phyloP scores from a whole-genome alignment of 108 stramenopile genomes.

The Chaetoceros tenuissimus region DNA sequence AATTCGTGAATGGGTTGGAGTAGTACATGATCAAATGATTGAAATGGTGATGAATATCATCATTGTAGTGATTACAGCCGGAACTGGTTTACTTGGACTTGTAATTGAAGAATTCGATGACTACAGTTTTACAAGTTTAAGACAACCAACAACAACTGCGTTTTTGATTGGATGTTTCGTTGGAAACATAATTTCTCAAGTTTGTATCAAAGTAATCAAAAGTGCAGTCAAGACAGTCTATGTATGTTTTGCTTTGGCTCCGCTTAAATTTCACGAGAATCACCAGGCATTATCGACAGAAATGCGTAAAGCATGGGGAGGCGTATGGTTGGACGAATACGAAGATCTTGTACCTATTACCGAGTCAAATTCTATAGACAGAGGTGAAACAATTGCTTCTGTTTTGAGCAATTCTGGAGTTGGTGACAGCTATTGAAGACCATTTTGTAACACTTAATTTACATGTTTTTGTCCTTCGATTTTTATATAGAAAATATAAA shows the following conservation, averaged over 20 bases:
- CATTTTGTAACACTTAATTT: too few species aligned
- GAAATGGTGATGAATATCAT: conserved; percentile 46
- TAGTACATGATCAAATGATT: conserved; percentile 64
- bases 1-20: conserved; percentile 63
- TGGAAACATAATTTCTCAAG: conserved; percentile 46
- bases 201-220: conserved; percentile 42
- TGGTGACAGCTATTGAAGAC: too few species aligned
- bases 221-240: conserved; percentile 83
- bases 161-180: conserved; percentile 29
- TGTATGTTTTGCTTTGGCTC: conserved; percentile 84
- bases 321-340: conserved; percentile 11
- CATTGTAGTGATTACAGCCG: conserved; percentile 31
- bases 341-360: too few species aligned
- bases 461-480: too few species aligned
- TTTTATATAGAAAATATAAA: too few species aligned
- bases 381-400: too few species aligned
- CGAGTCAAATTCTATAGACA: too few species aligned
- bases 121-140: conserved; percentile 44
- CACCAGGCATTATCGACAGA: conserved; percentile 71
- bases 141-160: conserved; percentile 48
- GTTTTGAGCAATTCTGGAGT: too few species aligned
- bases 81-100: conserved; percentile 40
- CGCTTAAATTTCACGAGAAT: conserved; percentile 67
- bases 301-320: conserved; percentile 58
- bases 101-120: conserved; percentile 71